Percentiles rank a stretch among this genome's conserved stretches.
phyloP scores from a whole-genome alignment of 2,329 filamentous ascomycete genomes.

The Monilinia polystroma region DNA sequence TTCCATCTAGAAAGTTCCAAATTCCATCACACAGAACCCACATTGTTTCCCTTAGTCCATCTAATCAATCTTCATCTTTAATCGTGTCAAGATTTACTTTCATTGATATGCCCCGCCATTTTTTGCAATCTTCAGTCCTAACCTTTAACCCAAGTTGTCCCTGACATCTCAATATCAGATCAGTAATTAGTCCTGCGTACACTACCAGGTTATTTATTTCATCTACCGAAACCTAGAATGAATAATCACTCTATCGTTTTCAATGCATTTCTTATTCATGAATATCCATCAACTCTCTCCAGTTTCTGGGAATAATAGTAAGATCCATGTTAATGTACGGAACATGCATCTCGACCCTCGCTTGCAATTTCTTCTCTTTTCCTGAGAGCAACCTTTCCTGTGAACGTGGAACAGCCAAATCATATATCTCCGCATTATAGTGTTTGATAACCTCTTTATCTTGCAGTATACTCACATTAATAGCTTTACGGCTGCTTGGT shows the following conservation, averaged over 20 bases:
- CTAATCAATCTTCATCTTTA: neutral
- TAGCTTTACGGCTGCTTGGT: neutral
- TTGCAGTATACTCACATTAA: neutral
- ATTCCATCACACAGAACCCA: neutral
- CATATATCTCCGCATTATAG: constrained; percentile 10
- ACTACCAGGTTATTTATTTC: neutral
- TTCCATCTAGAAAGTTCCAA: neutral
- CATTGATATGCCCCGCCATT: no score
- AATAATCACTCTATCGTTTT: neutral
- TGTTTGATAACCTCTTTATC: constrained; percentile 13
- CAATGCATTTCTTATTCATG: neutral
- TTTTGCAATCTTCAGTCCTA: neutral
- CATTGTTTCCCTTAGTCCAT: neutral
- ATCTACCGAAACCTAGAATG: neutral
- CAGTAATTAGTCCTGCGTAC: neutral
- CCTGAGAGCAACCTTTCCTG: neutral
- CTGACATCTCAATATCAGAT: neutral
- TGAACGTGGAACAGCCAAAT: neutral
- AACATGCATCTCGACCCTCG: neutral
- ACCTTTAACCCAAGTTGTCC: neutral
- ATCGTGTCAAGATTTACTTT: no score
- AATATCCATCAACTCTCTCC: constrained; percentile 6
- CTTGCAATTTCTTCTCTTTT: neutral
- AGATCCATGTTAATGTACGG: constrained; percentile 1
- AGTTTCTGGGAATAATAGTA: neutral